phyloP scores from a whole-genome alignment of 1,284 basidiomycete genomes.

The Hortiboletus rubellus region DNA sequence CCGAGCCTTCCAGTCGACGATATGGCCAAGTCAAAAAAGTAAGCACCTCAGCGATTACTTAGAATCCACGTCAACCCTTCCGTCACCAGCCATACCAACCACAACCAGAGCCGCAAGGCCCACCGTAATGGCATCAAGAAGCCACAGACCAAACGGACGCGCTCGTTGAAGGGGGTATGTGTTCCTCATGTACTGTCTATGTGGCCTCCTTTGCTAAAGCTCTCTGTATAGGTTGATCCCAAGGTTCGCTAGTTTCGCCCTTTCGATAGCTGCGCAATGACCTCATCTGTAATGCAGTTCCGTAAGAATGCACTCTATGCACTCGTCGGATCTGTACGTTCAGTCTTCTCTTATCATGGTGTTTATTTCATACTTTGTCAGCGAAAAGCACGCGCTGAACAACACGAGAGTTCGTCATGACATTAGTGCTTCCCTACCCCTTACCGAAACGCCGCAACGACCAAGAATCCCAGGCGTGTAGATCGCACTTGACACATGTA shows the following conservation, averaged over 20 bases:
- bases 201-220: slow-evolving; percentile 5
- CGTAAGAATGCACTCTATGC: slow-evolving; percentile 83
- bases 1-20: slow-evolving; percentile 41
- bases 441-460: slow-evolving; percentile 6
- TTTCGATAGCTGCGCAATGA: slow-evolving; percentile 1
- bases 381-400: slow-evolving; percentile 63
- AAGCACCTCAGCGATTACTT: slow-evolving; percentile 21
- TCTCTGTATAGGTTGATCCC: slow-evolving; percentile 66
- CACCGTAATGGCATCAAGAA: slow-evolving; percentile 97
- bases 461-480: slow-evolving; percentile 14
- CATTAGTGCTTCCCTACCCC: slow-evolving; percentile 17
- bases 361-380: slow-evolving; percentile 31
- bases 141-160: slow-evolving; percentile 73
- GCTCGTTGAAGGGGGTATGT: slow-evolving; percentile 91
- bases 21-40: slow-evolving; percentile 88
- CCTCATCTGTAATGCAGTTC: slow-evolving; percentile 54
- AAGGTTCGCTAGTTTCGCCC: slow-evolving; percentile 56
- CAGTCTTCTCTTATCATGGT: neutral
- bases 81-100: slow-evolving; percentile 76
- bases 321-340: slow-evolving; percentile 74
- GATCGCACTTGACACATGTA: slow-evolving; percentile 26
- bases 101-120: slow-evolving; percentile 94
- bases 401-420: slow-evolving; percentile 52
- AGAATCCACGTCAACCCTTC: slow-evolving; percentile 8
- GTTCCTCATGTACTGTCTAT: neutral